Conservation (phyloP, 73 alveolate genomes). For the Durusdinium trenchii region DNA sequence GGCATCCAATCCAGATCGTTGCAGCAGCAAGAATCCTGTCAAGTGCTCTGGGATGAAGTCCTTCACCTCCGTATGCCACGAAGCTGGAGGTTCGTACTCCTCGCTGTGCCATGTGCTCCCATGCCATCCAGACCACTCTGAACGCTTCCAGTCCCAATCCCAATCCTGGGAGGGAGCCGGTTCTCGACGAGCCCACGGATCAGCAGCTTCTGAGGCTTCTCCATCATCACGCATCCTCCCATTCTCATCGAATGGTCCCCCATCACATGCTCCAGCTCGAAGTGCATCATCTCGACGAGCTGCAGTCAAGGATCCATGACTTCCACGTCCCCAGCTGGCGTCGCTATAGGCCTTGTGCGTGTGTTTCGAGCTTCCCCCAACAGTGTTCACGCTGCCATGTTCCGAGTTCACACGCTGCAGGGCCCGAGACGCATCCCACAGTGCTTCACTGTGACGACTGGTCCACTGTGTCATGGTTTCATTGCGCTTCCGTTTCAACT, state of each 20-base stretch:
- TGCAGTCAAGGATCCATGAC: neutral
- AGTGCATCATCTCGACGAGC: neutral
- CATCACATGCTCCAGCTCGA: no score
- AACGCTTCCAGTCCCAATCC: neutral
- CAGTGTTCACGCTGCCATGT: neutral
- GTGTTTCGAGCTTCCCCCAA: neutral
- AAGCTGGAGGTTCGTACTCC: neutral
- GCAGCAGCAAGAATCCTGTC: neutral
- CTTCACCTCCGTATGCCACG: neutral
- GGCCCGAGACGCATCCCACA: conserved; percentile 27
- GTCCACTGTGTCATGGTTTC: conserved; percentile 32
- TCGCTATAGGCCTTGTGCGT: neutral
- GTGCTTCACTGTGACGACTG: neutral
- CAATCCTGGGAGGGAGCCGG: neutral
- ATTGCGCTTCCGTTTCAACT: neutral
- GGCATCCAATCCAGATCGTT: neutral
- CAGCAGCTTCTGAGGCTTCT: neutral
- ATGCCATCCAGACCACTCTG: neutral
- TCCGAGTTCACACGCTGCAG: neutral
- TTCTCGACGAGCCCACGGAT: no score
- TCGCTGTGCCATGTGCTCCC: neutral
- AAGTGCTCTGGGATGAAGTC: conserved; percentile 15
- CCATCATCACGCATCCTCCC: neutral
- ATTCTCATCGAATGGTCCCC: neutral
- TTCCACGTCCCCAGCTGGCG: neutral